Evolutionary conservation across 2,329 filamentous ascomycete genomes (phyloP).

Genomic region (Aspergillus neotritici): DNA sequence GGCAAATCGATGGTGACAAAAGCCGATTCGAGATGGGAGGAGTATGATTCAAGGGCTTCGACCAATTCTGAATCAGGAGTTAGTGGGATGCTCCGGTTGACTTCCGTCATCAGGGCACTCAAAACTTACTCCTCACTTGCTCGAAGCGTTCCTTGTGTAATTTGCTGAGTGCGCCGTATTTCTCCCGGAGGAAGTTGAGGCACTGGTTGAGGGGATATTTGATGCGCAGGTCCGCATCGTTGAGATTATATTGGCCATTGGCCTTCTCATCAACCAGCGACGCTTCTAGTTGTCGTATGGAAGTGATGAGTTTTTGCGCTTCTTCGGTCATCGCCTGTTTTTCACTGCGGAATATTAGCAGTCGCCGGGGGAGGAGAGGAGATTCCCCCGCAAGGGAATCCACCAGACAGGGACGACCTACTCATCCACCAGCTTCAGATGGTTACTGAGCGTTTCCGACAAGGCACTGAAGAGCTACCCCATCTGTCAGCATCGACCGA

Average conservation of each 20-base stretch:
- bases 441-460: slow-evolving; percentile 85
- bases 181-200: slow-evolving; percentile 75
- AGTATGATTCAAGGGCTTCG: slow-evolving; percentile 90
- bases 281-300: slow-evolving; percentile 87
- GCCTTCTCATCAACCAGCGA: slow-evolving; percentile 73
- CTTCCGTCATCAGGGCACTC: neutral
- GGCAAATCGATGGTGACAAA: slow-evolving; percentile 84
- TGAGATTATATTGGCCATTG: slow-evolving; percentile 58
- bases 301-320: slow-evolving; percentile 74
- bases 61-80: slow-evolving; percentile 65
- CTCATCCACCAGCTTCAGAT: slow-evolving; percentile 74
- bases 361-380: slow-evolving; percentile 8
- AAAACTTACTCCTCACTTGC: slow-evolving; percentile 80
- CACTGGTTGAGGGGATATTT: slow-evolving; percentile 80
- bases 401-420: slow-evolving; percentile 29
- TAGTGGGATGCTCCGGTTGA: slow-evolving; percentile 11
- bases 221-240: slow-evolving; percentile 65
- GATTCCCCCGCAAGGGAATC: no score
- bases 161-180: slow-evolving; percentile 71
- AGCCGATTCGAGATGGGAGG: slow-evolving; percentile 83
- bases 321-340: slow-evolving; percentile 90
- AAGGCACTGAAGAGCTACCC: slow-evolving; percentile 79
- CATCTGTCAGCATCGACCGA: slow-evolving; percentile 16
- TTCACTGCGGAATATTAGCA: slow-evolving; percentile 49
- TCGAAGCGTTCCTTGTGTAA: slow-evolving; percentile 88